phyloP scores from a whole-genome alignment of 441 rosid species.

The Corymbia calophylla region DNA sequence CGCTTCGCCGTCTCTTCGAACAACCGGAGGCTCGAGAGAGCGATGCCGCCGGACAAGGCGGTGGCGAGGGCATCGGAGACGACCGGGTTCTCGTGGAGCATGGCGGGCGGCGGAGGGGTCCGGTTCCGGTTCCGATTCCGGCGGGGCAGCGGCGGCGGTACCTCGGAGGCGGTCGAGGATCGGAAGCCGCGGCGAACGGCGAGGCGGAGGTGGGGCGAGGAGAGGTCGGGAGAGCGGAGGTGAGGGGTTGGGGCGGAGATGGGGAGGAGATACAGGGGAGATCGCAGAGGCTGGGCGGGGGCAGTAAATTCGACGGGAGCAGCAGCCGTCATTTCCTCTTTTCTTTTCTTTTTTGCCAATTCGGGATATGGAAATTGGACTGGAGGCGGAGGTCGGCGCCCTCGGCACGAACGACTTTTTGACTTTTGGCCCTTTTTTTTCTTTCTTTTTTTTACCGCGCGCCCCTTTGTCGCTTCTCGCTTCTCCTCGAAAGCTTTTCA shows the following conservation, averaged over 20 bases:
- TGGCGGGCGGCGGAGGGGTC: conserved; percentile 16
- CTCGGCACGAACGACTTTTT: background rate
- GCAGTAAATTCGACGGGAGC: background rate
- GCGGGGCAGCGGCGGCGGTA: background rate
- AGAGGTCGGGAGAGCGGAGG: background rate
- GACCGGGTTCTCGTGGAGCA: conserved; percentile 43
- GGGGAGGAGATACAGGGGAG: background rate
- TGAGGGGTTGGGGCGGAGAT: background rate
- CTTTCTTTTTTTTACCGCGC: background rate
- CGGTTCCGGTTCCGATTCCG: background rate
- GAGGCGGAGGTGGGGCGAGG: background rate
- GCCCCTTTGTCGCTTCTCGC: background rate
- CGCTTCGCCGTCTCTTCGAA: background rate
- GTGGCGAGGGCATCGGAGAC: conserved; percentile 35
- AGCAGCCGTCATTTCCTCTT: background rate
- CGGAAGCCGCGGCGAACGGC: background rate
- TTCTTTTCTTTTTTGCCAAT: background rate
- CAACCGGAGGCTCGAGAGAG: background rate
- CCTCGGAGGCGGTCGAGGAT: background rate
- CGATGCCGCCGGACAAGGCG: background rate
- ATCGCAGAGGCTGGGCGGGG: background rate
- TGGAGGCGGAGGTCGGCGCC: rapidly evolving
- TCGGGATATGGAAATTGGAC: background rate
- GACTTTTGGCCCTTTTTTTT: background rate
- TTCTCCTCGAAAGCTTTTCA: background rate